These are phyloP conservation scores for Brasilioporus rufonigricans DNA, from an alignment of 768 basidiomycete species.

Conservation along the genomic window DNA sequence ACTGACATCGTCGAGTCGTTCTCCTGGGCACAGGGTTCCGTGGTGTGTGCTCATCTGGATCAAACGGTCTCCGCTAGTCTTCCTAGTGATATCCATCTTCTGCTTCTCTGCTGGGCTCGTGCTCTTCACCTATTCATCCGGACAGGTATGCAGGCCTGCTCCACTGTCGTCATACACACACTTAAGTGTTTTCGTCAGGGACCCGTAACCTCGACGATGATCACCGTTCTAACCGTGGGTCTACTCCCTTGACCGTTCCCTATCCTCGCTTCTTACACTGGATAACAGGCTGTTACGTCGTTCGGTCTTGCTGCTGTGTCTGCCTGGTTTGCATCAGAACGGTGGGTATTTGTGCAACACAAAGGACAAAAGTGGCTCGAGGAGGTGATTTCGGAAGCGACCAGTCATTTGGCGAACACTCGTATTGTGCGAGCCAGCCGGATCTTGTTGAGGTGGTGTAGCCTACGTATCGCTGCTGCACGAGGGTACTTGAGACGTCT, in stretches of 20 bases:
- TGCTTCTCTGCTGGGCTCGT: constrained; percentile 81
- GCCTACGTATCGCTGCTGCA: constrained; percentile 13
- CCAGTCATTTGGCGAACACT: constrained; percentile 26
- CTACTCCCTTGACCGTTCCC: not conserved
- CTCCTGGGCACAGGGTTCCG: constrained; percentile 53
- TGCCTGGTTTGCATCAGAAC: constrained; percentile 53
- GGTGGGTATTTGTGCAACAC: constrained; percentile 46
- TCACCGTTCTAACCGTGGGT: constrained; percentile 65
- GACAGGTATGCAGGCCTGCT: constrained; percentile 46
- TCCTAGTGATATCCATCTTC: constrained; percentile 79
- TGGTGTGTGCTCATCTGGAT: constrained; percentile 78
- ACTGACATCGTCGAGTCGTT: constrained; percentile 39
- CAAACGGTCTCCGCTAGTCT: constrained; percentile 78
- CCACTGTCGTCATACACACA: constrained; percentile 20
- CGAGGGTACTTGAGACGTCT: constrained; percentile 25
- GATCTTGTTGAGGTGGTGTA: constrained; percentile 28
- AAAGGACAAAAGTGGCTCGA: constrained; percentile 52
- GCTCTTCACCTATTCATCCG: constrained; percentile 72
- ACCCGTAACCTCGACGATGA: constrained; percentile 61
- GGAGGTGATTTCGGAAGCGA: constrained; percentile 37
- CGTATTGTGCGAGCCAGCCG: constrained; percentile 25
- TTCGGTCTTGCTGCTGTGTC: constrained; percentile 50
- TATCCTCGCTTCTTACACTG: constrained; percentile 6
- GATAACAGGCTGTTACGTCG: constrained; percentile 35
- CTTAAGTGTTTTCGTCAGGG: constrained; percentile 39